Conservation (phyloP, 2,329 filamentous ascomycete genomes). For the Sarocladium strictum region DNA sequence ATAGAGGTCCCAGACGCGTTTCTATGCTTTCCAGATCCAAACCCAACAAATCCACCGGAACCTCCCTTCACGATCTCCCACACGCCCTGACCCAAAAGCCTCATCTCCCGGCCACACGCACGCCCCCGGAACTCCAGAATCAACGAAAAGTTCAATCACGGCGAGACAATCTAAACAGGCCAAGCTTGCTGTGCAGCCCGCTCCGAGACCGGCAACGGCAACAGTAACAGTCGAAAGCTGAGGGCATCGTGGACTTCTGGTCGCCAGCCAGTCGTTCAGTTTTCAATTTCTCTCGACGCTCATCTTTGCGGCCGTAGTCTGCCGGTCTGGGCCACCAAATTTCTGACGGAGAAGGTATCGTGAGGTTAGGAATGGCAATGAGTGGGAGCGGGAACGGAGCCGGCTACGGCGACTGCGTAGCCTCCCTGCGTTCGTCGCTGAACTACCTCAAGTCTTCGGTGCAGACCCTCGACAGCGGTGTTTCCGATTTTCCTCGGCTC, state of each 20-base stretch:
- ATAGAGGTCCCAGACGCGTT: neutral
- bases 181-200: neutral
- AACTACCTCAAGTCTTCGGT: slow-evolving; percentile 56
- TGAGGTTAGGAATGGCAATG: slow-evolving; percentile 7
- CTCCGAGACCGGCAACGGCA: slow-evolving; percentile 7
- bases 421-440: slow-evolving; percentile 54
- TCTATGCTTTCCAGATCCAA: slow-evolving; percentile 1
- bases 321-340: too few species aligned
- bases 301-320: too few species aligned
- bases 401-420: slow-evolving; percentile 52
- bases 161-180: slow-evolving; percentile 8
- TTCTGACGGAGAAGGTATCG: neutral
- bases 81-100: slow-evolving; percentile 8
- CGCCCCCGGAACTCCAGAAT: neutral
- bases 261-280: neutral
- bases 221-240: neutral
- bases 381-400: slow-evolving; percentile 14
- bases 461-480: slow-evolving; percentile 47
- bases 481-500: slow-evolving; percentile 53
- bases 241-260: neutral
- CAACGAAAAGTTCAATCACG: neutral
- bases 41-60: neutral
- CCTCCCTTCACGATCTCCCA: slow-evolving; percentile 6
- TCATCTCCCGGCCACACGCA: neutral
- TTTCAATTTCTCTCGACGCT: neutral